phyloP scores from a whole-genome alignment of 352 stramenopile genomes.

The Lagenidium giganteum region DNA sequence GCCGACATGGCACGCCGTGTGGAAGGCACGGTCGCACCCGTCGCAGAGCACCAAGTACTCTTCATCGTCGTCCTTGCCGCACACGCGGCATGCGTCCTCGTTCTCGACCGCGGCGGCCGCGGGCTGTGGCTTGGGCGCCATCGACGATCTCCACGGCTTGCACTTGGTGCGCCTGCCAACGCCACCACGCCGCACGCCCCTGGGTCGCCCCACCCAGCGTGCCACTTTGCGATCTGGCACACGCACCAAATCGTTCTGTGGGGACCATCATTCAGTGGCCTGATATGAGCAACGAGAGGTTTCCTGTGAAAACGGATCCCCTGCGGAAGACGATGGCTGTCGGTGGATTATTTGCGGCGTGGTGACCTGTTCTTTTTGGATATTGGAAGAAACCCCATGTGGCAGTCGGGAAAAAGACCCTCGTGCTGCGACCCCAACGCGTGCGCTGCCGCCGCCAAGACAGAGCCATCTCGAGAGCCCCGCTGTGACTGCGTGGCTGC shows the following conservation, averaged over 20 bases:
- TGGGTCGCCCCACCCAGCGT: conserved; percentile 2
- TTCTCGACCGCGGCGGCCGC: conserved; percentile 25
- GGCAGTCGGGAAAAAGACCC: too few species aligned
- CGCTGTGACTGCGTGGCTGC: too few species aligned
- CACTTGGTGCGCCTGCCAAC: too few species aligned
- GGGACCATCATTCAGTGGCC: too few species aligned
- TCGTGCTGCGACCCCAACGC: too few species aligned
- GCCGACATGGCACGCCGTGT: conserved; percentile 66
- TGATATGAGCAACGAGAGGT: conserved; percentile 6
- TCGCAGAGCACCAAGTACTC: conserved; percentile 79
- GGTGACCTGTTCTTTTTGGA: too few species aligned
- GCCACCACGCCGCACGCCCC: too few species aligned
- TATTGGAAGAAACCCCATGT: too few species aligned
- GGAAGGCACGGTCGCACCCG: conserved; percentile 70
- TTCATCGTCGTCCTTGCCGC: conserved; percentile 66
- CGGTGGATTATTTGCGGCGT: not conserved
- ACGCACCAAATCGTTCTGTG: too few species aligned
- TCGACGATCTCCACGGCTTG: conserved; percentile 6
- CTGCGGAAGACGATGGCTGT: not conserved
- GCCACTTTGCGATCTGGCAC: conserved; percentile 3
- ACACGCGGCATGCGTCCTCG: conserved; percentile 78
- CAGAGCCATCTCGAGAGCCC: too few species aligned
- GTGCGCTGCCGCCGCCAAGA: too few species aligned
- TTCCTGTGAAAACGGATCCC: conserved; percentile 1
- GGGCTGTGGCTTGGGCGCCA: conserved; percentile 17